Base-by-base conservation (phyloP, 257 asterid species). In the Nicotiana paniculata region DNA sequence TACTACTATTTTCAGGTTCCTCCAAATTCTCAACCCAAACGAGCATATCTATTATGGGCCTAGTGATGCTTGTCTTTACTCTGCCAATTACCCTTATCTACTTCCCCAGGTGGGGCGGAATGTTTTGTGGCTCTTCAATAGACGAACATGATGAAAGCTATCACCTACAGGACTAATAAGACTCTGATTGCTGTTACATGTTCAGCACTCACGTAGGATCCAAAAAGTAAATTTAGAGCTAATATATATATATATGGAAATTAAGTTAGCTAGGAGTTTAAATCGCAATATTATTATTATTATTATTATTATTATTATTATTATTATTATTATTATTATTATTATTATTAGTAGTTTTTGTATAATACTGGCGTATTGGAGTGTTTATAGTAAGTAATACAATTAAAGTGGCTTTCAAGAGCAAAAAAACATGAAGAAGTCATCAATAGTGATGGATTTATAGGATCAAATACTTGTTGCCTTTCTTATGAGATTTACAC, bases 101-200 rank as follows among this genome's bases (percentile, higher is more conserved):
- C 84, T 91, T 91, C 69, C 90, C 89, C 16, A 37, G 51, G 16
- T 89, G 89, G 86, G 96, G 96, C 18, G 93, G 96, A 9, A 90
- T 90, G 91, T 81, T 91, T 11, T 87, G 86, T 77, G 89, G 84
- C 58, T 87, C 92, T 77, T 58, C 90, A 2, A 6, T 35, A 26
- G 59, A 53, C 13, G 70, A 26, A 12, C 55, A 81, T 33, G 57
- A 81, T 30, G 81, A 76, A 1, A 57, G 83, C 62, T 81, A 77
- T 57, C 61, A 33, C 54, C 65, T 84, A 82, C 84, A 88, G 15
- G 54, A 17, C 12, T 69, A n/a, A 69, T 2, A n/a, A 77, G 74
- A 69, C 39, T 37, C 11, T 4, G 48, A 39, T 39, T 39, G 9
- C 46, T 39, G 7, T 39, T 39, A 39, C 7, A 39, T 43, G 48